Evolutionary conservation across 2,329 filamentous ascomycete species (phyloP).

Genomic region (Pyrenochaeta sp.): DNA sequence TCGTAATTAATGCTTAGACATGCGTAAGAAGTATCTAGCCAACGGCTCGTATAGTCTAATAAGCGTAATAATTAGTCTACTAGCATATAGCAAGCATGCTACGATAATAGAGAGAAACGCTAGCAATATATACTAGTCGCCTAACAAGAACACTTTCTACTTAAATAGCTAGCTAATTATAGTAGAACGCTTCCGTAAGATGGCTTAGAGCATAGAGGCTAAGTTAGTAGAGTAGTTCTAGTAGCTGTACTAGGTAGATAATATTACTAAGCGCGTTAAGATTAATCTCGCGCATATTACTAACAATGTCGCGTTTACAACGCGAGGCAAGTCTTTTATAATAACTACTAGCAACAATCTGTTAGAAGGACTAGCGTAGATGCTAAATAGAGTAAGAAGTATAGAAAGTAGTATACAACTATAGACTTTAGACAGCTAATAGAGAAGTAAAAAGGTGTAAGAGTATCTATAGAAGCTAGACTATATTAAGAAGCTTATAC

Average conservation of each 20-base stretch:
- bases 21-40: constrained; percentile 20
- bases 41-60: constrained; percentile 27
- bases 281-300: constrained; percentile 19
- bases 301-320: constrained; percentile 24
- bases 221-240: constrained; percentile 22
- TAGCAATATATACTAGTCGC: constrained; percentile 18
- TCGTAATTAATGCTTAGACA: constrained; percentile 15
- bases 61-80: constrained; percentile 26
- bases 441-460: constrained; percentile 5
- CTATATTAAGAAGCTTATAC: constrained; percentile 1
- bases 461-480: constrained; percentile 3
- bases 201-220: constrained; percentile 15
- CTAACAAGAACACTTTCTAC: constrained; percentile 19
- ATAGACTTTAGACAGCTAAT: constrained; percentile 5
- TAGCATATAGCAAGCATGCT: constrained; percentile 26
- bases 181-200: constrained; percentile 19
- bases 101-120: constrained; percentile 21
- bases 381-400: constrained; percentile 11
- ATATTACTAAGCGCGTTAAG: constrained; percentile 15
- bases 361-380: constrained; percentile 15
- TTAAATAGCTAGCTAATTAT: constrained; percentile 17
- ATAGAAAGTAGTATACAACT: constrained; percentile 11
- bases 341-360: constrained; percentile 19
- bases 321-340: constrained; percentile 23
- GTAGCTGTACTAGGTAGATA: constrained; percentile 17